Base-by-base conservation (phyloP, 257 asterid species). In the Nicotiana otophora region DNA sequence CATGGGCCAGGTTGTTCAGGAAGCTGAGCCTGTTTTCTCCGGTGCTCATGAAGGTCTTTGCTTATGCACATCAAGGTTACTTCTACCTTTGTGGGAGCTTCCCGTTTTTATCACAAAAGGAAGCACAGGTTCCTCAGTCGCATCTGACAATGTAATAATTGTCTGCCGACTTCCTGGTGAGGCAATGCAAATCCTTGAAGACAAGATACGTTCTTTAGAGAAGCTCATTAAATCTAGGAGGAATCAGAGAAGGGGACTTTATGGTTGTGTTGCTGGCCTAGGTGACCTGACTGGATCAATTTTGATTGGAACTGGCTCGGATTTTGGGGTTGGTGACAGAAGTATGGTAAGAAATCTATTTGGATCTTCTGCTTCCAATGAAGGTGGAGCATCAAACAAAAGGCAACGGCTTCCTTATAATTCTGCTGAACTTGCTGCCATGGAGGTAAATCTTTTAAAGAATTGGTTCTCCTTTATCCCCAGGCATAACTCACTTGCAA, bases 1-100 rank as follows among this genome's bases (percentile, higher is more conserved):
- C 93, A 96, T 96, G 99, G 99, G 99, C 19, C 99, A 94, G 90
- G 99, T 96, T 80, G 98, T 96, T 87, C 98, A 96, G 88, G 97
- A 96, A 78, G 97, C 98, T 26, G 98, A 96, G 86, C 99, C 98
- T 77, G 93, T 96, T 55, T 96, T 94, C 88, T 96, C 99, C 61
- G 97, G 97, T 83, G 97, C 98, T 87, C 92, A 93, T 78, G 97
- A 96, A 82, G 99, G 99, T 81, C 95, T 96, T 42, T 92, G 97
- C 84, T 86, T 96, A 81, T 92, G 97, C 87, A 87, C 99, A 67
- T 96, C 99, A 70, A 96, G 99, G 86, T 88, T 96, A 83, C 96
- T 96, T 72, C 78, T 94, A 78, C 99, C 99, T 26, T 81, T 96
- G 78, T 96, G 99, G 99, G 96, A 96, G 87, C 98, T 94, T 87